Base-by-base conservation (phyloP, 106 monocot species). In the Cymbidium sinense region DNA sequence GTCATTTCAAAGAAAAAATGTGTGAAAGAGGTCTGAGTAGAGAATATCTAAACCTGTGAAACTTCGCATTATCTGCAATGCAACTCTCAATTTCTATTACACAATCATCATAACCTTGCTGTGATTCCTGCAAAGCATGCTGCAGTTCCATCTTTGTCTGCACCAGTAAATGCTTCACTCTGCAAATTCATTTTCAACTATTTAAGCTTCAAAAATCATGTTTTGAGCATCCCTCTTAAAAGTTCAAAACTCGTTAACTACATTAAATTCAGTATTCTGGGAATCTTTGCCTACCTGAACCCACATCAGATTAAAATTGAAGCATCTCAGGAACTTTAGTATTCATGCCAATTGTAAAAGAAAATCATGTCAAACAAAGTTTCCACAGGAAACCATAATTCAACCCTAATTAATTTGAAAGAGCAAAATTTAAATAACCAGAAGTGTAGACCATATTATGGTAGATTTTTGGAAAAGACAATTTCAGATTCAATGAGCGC, bases 61-160 rank as follows among this genome's bases (percentile, higher is more conserved):
- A 96, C 79, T 69, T 79, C 4, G 88, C 78, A 86, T 96, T 96
- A 78, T 85, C 84, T 39, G 43, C 77, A 83, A 96, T 93, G 83
- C 61, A 82, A 78, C 91, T 96, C 72, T 88, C 87, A 81, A 94
- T 89, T 87, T 96, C 96, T 77, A 96, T 88, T 64, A 96, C 76
- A 67, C 79, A 88, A 76, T 96, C 96, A 64, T 31, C 77, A 23
- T 86, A 70, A 33, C 77, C 82, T 27, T 78, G 50, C 43, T 82
- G 83, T 35, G 85, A 84, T 64, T 50, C 77, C 82, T 77, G 67
- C 39, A 96, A 78, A 74, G 91, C 91, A 88, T 80, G 61, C n/a
- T 88, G 85, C 74, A 96, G 82, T 80, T 94, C 93, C n/a, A 37
- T 67, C 84, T 96, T 96, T 78, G 96, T 91, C 65, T 58, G 77